Conservation (phyloP, 1,284 basidiomycete genomes). For the Garcileccinum viscosum region DNA sequence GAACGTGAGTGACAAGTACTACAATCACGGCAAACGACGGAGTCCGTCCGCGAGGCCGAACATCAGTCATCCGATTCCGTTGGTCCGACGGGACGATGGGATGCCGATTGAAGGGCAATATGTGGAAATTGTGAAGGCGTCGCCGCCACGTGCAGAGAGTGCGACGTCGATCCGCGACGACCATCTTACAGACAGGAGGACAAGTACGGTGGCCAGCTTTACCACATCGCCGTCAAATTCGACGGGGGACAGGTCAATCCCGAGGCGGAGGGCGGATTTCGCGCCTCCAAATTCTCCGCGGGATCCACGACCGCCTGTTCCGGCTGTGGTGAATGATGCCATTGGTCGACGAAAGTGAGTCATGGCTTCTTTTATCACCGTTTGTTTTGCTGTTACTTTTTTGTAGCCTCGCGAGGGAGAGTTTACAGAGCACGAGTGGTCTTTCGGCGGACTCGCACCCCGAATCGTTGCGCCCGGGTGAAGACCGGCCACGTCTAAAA, state of each 20-base stretch:
- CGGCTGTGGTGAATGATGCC: slow-evolving; percentile 28
- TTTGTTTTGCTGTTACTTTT: neutral
- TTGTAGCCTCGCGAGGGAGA: slow-evolving; percentile 37
- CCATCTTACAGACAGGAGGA: slow-evolving; percentile 43
- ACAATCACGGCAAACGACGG: slow-evolving; percentile 34
- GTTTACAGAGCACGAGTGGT: slow-evolving; percentile 42
- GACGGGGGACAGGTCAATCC: slow-evolving; percentile 66
- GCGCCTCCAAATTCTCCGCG: slow-evolving; percentile 53
- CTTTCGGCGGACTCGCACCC: slow-evolving; percentile 42
- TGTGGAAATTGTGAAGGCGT: slow-evolving; percentile 34
- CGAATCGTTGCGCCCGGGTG: slow-evolving; percentile 36
- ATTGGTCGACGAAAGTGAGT: slow-evolving; percentile 34
- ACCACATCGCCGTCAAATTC: slow-evolving; percentile 67
- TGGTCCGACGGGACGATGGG: slow-evolving; percentile 32
- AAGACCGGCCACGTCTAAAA: slow-evolving; percentile 66
- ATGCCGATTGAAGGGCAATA: slow-evolving; percentile 39
- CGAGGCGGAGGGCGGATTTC: slow-evolving; percentile 70
- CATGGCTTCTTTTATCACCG: neutral
- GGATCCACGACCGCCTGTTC: slow-evolving; percentile 29
- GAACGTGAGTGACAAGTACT: slow-evolving; percentile 66
- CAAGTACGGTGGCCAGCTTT: slow-evolving; percentile 52
- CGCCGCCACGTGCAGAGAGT: slow-evolving; percentile 28
- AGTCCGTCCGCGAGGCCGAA: slow-evolving; percentile 47
- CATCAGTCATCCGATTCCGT: slow-evolving; percentile 59
- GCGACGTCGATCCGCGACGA: slow-evolving; percentile 50